Evolutionary conservation across 805 yeast species (phyloP), one percentile per base, ranked within the genome.

Genomic region (Lipomyces japonicus): DNA sequence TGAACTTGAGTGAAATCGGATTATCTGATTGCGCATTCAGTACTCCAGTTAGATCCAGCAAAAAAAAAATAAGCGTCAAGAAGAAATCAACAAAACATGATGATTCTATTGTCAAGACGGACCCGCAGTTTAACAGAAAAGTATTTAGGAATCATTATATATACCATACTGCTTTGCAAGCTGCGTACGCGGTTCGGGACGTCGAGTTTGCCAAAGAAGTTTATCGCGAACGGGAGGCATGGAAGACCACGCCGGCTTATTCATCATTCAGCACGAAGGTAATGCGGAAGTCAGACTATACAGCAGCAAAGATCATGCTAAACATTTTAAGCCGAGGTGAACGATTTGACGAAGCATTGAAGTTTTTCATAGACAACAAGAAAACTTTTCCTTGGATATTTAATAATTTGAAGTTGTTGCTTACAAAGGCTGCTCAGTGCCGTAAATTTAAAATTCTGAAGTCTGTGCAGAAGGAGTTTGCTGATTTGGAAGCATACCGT

Each of bases 141-240:
- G 56, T 75, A 2, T 63, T 70, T 10, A 67, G 82, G 24, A 71
- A 68, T 49, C 75, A 79, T 35, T 64, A 75, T 30, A 63, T 81
- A 1, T 88, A 84, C 63, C 75, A 75, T 43, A 69, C 81, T 25
- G 81, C 85, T 6, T 68, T 87, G 61, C 73, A 76, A 50, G 91
- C 91, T 0, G 86, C 91, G 1, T 75, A 75, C 10, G 70, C 72
- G 41, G 77, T 77, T 61, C 71, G 74, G 35, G 76, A 82, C 59
- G 65, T 74, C 36, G 71, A 71, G 0, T 78, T 84, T 62, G 90
- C 89, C 3, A 80, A 79, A 48, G 65, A 68, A 23, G 71, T 86
- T 1, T 89, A 96, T 95, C 66, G 68, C 1, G 95, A 86, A 61
- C 77, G 97, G 61, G 96, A 96, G 2, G 53, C 64, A 21, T 88